These are phyloP conservation scores for Sugiyamaella qingdaonensis DNA, from an alignment of 805 yeast species.

Conservation along the genomic window DNA sequence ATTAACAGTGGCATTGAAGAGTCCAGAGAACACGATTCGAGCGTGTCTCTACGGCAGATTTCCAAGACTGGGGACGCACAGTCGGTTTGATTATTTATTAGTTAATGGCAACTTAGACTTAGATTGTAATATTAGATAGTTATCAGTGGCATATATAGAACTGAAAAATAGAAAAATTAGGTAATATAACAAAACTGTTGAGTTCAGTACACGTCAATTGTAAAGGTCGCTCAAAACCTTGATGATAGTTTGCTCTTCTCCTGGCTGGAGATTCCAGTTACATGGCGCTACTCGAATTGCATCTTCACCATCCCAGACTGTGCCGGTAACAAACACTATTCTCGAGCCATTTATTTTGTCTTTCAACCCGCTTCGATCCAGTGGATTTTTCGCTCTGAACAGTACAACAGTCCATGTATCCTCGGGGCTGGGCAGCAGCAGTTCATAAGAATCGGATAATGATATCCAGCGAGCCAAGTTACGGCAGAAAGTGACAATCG, in stretches of 20 bases:
- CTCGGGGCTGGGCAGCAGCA: constrained; percentile 11
- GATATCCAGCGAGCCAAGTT: constrained; percentile 15
- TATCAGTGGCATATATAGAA: too few species aligned
- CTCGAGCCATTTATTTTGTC: constrained; percentile 16
- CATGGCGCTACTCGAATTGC: constrained; percentile 25
- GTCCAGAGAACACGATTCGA: neutral
- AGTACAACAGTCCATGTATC: constrained; percentile 19
- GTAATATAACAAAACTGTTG: too few species aligned
- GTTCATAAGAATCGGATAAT: constrained; percentile 15
- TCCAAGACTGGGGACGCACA: neutral
- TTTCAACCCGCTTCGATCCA: constrained; percentile 7
- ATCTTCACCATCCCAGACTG: constrained; percentile 20
- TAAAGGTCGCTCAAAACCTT: constrained; percentile 18
- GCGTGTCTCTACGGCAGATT: neutral
- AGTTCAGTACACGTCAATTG: too few species aligned
- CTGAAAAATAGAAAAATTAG: too few species aligned
- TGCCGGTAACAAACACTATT: constrained; percentile 20
- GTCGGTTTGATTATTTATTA: neutral
- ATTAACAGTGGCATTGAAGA: neutral
- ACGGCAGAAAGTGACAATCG: constrained; percentile 14
- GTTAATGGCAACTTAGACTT: neutral
- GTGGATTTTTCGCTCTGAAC: constrained; percentile 19
- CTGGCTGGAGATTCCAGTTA: constrained; percentile 18
- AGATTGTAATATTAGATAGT: too few species aligned
- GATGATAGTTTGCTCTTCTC: constrained; percentile 9